A percentile compares a stretch with the other conserved stretches of the same genome.
These are phyloP conservation scores for Sanchytrium tribonematis DNA, from an alignment of 371 early-diverging fungal species.

Conservation along the genomic window DNA sequence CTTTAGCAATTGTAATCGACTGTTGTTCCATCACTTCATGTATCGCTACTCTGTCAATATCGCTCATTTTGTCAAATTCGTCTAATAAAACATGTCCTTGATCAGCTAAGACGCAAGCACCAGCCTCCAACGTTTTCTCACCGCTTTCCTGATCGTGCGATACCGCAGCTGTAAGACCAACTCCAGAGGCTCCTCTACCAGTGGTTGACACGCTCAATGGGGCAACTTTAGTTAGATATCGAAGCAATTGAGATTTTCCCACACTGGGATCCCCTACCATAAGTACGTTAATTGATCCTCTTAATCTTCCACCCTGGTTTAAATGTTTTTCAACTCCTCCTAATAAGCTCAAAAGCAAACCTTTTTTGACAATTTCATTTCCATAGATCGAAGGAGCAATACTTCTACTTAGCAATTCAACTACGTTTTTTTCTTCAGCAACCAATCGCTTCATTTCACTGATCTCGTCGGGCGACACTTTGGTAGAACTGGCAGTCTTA, in stretches of 20 bases:
- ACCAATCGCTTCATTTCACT: not conserved
- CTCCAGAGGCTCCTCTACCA: slow-evolving; percentile 87
- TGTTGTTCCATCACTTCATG: slow-evolving; percentile 99
- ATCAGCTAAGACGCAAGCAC: slow-evolving; percentile 98
- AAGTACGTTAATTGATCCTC: slow-evolving; percentile 79
- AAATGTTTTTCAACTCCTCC: slow-evolving; percentile 88
- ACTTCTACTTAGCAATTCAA: slow-evolving; percentile 55
- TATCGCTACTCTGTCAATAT: slow-evolving; percentile 92
- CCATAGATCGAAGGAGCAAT: slow-evolving; percentile 95
- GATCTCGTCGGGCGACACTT: not conserved
- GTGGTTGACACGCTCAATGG: slow-evolving; percentile 80
- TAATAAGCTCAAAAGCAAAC: slow-evolving; percentile 65
- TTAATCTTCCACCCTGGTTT: slow-evolving; percentile 72
- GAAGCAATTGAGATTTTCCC: slow-evolving; percentile 80
- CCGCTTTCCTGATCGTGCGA: slow-evolving; percentile 55
- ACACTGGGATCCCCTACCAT: slow-evolving; percentile 92
- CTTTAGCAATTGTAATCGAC: slow-evolving; percentile 88
- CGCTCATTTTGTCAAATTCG: slow-evolving; percentile 99
- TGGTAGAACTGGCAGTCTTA: not conserved
- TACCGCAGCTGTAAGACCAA: slow-evolving; percentile 88
- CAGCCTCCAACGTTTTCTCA: slow-evolving; percentile 59
- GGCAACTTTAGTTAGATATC: slow-evolving; percentile 59
- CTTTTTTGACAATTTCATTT: slow-evolving; percentile 83
- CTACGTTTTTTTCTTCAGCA: slow-evolving; percentile 24
- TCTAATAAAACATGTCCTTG: slow-evolving; percentile 89